phyloP scores from a whole-genome alignment of 2,329 filamentous ascomycete genomes.

The Sclerotinia borealis region DNA sequence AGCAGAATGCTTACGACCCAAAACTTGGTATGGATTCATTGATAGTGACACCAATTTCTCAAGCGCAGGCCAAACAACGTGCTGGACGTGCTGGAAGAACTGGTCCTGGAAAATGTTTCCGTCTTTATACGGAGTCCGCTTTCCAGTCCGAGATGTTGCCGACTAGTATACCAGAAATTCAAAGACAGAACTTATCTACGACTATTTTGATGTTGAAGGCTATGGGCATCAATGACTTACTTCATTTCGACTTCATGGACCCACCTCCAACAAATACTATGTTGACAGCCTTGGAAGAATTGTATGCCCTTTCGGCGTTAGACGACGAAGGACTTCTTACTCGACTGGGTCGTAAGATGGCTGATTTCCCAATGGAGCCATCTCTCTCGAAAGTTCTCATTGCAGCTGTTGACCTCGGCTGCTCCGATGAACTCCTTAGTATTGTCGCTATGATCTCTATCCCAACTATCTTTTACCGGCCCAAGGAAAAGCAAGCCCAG shows the following conservation, averaged over 20 bases:
- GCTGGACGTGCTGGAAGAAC: constrained; percentile 90
- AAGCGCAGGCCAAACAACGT: constrained; percentile 92
- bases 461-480: constrained; percentile 83
- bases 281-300: constrained; percentile 89
- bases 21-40: constrained; percentile 97
- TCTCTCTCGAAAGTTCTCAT: constrained; percentile 87
- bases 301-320: constrained; percentile 85
- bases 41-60: constrained; percentile 91
- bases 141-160: constrained; percentile 97
- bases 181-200: constrained; percentile 83
- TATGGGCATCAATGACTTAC: constrained; percentile 96
- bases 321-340: constrained; percentile 95
- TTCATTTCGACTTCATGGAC: constrained; percentile 99
- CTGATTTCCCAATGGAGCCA: constrained; percentile 97
- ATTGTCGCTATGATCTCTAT: constrained; percentile 94
- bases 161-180: constrained; percentile 93
- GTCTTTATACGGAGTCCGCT: constrained; percentile 89
- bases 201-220: constrained; percentile 98
- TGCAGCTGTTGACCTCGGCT: constrained; percentile 76
- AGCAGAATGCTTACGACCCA: constrained; percentile 94
- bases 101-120: constrained; percentile 91
- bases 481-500: constrained; percentile 93
- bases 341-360: constrained; percentile 90
- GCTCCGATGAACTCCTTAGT: constrained; percentile 87
- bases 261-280: constrained; percentile 96